Conservation (phyloP, 1,284 basidiomycete species). For the Phaffia rhodozyma region DNA sequence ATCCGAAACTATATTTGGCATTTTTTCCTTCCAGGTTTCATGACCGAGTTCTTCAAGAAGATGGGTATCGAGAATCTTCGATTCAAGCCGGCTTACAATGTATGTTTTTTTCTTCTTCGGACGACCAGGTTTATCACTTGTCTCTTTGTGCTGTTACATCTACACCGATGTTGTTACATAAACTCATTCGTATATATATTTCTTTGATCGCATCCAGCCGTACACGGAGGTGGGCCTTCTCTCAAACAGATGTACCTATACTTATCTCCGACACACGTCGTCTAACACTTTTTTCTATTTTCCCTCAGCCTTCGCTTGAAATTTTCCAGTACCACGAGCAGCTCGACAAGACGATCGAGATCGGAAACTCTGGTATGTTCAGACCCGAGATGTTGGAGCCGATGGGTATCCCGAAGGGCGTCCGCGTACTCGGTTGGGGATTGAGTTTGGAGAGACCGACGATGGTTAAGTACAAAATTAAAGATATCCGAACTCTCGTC, state of each 20-base stretch:
- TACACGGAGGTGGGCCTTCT: constrained; percentile 67
- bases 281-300: constrained; percentile 1
- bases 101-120: not conserved
- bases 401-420: constrained; percentile 96
- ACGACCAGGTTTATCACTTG: not conserved
- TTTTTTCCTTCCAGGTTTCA: constrained; percentile 55
- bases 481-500: constrained; percentile 91
- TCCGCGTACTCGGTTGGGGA: constrained; percentile 96
- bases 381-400: constrained; percentile 98
- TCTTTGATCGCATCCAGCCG: constrained; percentile 36
- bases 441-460: constrained; percentile 93
- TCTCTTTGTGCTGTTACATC: not conserved
- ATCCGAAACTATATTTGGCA: not conserved
- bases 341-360: constrained; percentile 69
- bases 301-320: constrained; percentile 78
- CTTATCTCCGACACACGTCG: not conserved
- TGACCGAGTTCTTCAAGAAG: constrained; percentile 96
- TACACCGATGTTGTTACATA: no score
- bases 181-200: constrained; percentile 16
- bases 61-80: constrained; percentile 89
- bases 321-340: constrained; percentile 98
- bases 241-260: constrained; percentile 13
- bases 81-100: constrained; percentile 94
- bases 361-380: constrained; percentile 96
- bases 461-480: constrained; percentile 91